Conservation (phyloP, 352 stramenopile genomes). For the Globisporangium perplexum region DNA sequence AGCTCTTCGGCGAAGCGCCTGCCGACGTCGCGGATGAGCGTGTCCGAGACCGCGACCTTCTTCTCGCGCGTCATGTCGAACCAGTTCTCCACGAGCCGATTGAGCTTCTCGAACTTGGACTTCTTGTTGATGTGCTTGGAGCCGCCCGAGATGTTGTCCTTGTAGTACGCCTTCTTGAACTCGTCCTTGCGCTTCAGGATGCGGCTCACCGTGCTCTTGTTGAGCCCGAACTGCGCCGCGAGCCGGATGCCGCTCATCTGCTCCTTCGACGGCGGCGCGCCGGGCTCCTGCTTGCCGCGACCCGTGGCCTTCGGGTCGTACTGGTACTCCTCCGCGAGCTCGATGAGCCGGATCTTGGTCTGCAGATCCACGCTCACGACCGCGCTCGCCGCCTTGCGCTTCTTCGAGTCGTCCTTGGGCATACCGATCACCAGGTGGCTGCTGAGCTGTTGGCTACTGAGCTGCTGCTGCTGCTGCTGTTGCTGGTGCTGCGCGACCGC, state of each 20-base stretch:
- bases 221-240: constrained; percentile 68
- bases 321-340: constrained; percentile 76
- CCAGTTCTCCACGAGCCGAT: constrained; percentile 77
- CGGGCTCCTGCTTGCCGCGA: constrained; percentile 29
- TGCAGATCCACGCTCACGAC: constrained; percentile 77
- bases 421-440: not conserved
- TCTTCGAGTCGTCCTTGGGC: constrained; percentile 23
- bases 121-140: constrained; percentile 88
- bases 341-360: constrained; percentile 83
- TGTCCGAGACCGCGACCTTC: constrained; percentile 62
- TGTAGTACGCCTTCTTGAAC: constrained; percentile 86
- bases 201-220: constrained; percentile 79
- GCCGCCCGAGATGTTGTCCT: constrained; percentile 77
- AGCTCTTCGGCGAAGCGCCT: constrained; percentile 70
- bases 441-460: constrained; percentile 14
- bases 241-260: constrained; percentile 70
- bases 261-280: constrained; percentile 22
- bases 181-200: constrained; percentile 85
- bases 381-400: constrained; percentile 43
- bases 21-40: constrained; percentile 66
- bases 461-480: not conserved
- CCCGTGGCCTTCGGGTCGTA: constrained; percentile 61
- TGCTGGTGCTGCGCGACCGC: not conserved
- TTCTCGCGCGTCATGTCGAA: constrained; percentile 78
- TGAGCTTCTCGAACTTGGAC: constrained; percentile 83